phyloP scores from a whole-genome alignment of 2,329 filamentous ascomycete genomes.

The Colletotrichum scovillei region DNA sequence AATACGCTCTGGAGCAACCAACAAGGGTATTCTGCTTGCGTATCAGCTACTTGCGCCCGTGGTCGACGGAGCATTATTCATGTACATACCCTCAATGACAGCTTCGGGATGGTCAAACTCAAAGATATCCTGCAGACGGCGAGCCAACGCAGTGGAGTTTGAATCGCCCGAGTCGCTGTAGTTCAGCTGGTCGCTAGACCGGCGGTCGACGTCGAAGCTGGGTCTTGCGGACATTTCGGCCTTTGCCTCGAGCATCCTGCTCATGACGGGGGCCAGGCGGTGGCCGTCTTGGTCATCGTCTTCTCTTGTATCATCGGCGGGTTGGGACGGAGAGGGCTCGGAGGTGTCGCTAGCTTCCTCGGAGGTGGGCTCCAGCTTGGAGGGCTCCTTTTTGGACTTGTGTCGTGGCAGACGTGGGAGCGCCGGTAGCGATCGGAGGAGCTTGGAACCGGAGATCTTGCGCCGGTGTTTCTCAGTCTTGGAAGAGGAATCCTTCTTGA shows the following conservation, averaged over 20 bases:
- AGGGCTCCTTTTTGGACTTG: conserved; percentile 57
- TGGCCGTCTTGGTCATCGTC: conserved; percentile 46
- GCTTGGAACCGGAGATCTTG: conserved; percentile 66
- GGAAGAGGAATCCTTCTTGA: conserved; percentile 45
- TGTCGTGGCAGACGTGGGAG: conserved; percentile 59
- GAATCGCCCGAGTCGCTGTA: conserved; percentile 46
- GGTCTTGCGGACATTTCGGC: conserved; percentile 71
- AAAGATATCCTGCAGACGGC: conserved; percentile 85
- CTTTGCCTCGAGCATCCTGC: conserved; percentile 79
- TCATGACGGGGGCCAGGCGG: conserved; percentile 77
- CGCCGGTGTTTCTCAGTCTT: conserved; percentile 62
- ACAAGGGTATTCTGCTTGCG: conserved; percentile 81
- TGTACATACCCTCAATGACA: conserved; percentile 76
- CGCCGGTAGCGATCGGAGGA: conserved; percentile 74
- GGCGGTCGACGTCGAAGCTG: conserved; percentile 65
- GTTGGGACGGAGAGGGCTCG: conserved; percentile 35
- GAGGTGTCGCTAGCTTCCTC: conserved; percentile 45
- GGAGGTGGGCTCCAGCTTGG: conserved; percentile 50
- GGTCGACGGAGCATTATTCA: not conserved
- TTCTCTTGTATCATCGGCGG: conserved; percentile 31
- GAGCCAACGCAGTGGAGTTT: conserved; percentile 71
- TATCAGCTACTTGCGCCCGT: conserved; percentile 34
- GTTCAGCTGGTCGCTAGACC: conserved; percentile 52
- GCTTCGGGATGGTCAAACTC: conserved; percentile 84
- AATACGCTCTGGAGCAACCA: conserved; percentile 93